A percentile compares a stretch with the other conserved stretches of the same genome.
Conservation (phyloP, 202 grass and related monocot genomes). For the Zoysia matrella region DNA sequence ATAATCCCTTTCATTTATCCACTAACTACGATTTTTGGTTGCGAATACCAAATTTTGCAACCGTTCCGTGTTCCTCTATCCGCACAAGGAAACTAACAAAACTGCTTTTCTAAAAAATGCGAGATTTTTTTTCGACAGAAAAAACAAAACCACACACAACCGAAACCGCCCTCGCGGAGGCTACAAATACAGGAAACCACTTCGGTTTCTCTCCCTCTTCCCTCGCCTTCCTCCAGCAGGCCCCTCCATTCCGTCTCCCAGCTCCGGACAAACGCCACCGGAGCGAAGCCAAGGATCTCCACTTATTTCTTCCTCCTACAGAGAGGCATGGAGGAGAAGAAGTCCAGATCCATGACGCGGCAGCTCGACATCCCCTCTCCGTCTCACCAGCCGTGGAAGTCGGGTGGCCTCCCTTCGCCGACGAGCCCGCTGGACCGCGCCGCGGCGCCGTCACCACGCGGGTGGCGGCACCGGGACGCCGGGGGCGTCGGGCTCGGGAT, state of each 20-base stretch:
- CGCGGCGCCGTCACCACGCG: conserved; percentile 57
- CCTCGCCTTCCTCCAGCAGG: not conserved
- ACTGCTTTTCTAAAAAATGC: conserved; percentile 12
- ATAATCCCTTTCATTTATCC: no score
- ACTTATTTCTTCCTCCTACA: not conserved
- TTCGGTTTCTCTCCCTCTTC: not conserved
- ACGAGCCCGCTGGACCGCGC: conserved; percentile 64
- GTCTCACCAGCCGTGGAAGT: conserved; percentile 26
- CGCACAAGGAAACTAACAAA: conserved; percentile 17
- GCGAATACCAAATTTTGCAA: not conserved
- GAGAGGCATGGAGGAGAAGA: conserved; percentile 57
- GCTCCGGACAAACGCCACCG: not conserved
- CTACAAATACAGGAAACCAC: conserved; percentile 52
- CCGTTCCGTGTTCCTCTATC: conserved; percentile 2
- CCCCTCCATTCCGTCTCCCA: not conserved
- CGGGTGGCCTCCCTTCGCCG: conserved; percentile 51
- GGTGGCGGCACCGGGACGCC: conserved; percentile 70
- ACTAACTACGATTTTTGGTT: not conserved
- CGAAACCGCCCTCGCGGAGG: not conserved
- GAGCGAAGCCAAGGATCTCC: not conserved
- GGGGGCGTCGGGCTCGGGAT: conserved; percentile 83
- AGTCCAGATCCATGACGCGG: conserved; percentile 36
- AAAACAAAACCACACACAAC: not conserved
- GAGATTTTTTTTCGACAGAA: not conserved
- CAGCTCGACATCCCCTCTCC: conserved; percentile 30